phyloP scores from a whole-genome alignment of 352 stramenopile genomes.

The Blastocystis sp. region DNA sequence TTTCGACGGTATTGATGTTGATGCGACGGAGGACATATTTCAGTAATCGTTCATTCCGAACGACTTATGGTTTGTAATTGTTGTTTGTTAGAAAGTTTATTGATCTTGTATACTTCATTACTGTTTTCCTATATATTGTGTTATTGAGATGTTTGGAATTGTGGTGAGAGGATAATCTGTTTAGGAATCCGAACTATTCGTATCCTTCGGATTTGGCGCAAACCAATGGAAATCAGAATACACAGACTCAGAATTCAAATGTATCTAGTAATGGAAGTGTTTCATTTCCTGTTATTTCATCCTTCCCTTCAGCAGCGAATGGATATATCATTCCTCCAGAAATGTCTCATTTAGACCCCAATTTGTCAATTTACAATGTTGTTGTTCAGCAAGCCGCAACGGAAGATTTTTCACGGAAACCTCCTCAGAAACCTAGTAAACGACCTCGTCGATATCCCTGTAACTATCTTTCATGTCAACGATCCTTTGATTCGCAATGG shows the following conservation, averaged over 20 bases:
- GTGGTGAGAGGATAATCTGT: neutral
- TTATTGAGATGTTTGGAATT: neutral
- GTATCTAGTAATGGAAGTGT: conserved; percentile 1
- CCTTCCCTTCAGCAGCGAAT: neutral
- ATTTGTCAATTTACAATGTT: no score
- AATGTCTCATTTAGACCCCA: neutral
- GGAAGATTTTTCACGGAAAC: neutral
- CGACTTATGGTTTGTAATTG: neutral
- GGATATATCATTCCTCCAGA: conserved; percentile 31
- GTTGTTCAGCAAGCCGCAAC: no score
- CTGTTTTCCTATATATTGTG: neutral
- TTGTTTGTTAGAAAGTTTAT: neutral
- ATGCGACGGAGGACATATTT: conserved; percentile 21
- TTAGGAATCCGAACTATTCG: conserved; percentile 30
- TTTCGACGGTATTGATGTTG: conserved; percentile 50
- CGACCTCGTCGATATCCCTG: conserved; percentile 28
- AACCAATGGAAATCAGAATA: neutral
- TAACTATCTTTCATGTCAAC: conserved; percentile 33
- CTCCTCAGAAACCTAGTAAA: conserved; percentile 28
- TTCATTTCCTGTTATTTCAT: conserved; percentile 38
- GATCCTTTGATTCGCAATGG: conserved; percentile 60
- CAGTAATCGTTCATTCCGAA: conserved; percentile 41
- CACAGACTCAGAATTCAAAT: neutral
- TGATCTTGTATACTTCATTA: neutral
- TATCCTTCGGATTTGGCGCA: conserved; percentile 15